Conservation (phyloP, 192 early-diverging fungal species). For the Entophlyctis helioformis region DNA sequence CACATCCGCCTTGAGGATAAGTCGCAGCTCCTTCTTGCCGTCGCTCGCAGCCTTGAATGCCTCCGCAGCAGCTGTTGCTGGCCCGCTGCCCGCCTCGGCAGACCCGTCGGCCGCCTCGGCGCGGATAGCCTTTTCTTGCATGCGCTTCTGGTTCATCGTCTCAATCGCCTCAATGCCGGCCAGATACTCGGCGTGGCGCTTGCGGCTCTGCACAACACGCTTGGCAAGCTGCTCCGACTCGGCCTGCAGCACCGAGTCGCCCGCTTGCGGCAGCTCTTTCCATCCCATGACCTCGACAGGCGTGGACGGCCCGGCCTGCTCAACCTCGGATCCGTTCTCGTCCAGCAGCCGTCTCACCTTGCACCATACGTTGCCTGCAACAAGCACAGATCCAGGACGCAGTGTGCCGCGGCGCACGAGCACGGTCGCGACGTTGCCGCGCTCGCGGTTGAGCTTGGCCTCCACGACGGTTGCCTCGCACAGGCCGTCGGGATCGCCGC, state of each 20-base stretch:
- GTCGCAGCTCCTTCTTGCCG: too few species aligned
- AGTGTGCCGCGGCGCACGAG: conserved; percentile 86
- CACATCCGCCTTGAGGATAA: conserved; percentile 75
- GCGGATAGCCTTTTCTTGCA: conserved; percentile 4
- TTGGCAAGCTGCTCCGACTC: conserved; percentile 62
- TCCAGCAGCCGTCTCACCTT: conserved; percentile 76
- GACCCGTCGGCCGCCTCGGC: too few species aligned
- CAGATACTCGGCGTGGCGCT: conserved; percentile 44
- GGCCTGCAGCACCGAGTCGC: conserved; percentile 76
- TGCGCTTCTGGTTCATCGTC: conserved; percentile 65
- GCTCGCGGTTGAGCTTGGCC: conserved; percentile 74
- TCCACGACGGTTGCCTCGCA: conserved; percentile 85
- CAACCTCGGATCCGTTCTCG: conserved; percentile 58
- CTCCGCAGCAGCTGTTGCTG: too few species aligned
- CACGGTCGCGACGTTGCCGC: conserved; percentile 71
- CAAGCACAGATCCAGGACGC: conserved; percentile 58
- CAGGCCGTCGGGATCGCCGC: conserved; percentile 63
- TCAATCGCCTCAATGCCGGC: conserved; percentile 52
- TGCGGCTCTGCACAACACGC: conserved; percentile 56
- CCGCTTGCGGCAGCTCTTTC: conserved; percentile 84
- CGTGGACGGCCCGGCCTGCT: conserved; percentile 67
- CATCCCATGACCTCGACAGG: conserved; percentile 86
- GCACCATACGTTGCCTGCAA: conserved; percentile 79
- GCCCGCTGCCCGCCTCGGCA: too few species aligned
- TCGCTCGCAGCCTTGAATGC: too few species aligned